Conservation (phyloP, 2,329 filamentous ascomycete genomes). For the Microcyclospora tardicrescens region DNA sequence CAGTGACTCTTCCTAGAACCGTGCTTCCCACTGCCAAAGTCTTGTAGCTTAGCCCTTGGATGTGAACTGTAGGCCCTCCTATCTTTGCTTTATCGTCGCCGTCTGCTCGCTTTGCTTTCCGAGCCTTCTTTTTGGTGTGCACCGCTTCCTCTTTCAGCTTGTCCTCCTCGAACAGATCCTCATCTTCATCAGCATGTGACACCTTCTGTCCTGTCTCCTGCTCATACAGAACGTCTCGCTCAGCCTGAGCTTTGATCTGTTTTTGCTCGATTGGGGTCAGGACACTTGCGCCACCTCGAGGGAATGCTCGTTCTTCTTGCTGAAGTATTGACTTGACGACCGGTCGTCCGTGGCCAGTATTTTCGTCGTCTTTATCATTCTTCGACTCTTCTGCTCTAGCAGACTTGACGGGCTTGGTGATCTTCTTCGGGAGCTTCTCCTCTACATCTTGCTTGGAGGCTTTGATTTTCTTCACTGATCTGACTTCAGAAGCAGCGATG, state of each 20-base stretch:
- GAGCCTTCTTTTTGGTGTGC: constrained; percentile 36
- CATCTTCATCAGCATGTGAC: constrained; percentile 33
- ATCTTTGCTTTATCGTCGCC: constrained; percentile 28
- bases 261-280: constrained; percentile 91
- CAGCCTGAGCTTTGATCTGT: constrained; percentile 89
- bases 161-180: constrained; percentile 34
- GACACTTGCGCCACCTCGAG: constrained; percentile 79
- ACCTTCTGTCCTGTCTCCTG: constrained; percentile 51
- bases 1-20: constrained; percentile 72
- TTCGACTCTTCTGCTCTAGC: constrained; percentile 7
- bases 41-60: constrained; percentile 70
- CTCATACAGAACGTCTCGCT: constrained; percentile 82
- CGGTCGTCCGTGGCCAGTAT: constrained; percentile 16
- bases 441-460: constrained; percentile 12
- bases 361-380: constrained; percentile 3
- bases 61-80: constrained; percentile 44
- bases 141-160: constrained; percentile 21
- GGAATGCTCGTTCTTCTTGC: constrained; percentile 82
- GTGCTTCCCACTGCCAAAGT: constrained; percentile 74
- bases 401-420: constrained; percentile 15
- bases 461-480: constrained; percentile 23
- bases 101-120: constrained; percentile 38
- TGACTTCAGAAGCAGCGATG: constrained; percentile 19
- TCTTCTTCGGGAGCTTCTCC: constrained; percentile 13
- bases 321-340: constrained; percentile 36